Base-by-base conservation (phyloP, 2,329 filamentous ascomycete genomes). In the Zymoseptoria passerinii region DNA sequence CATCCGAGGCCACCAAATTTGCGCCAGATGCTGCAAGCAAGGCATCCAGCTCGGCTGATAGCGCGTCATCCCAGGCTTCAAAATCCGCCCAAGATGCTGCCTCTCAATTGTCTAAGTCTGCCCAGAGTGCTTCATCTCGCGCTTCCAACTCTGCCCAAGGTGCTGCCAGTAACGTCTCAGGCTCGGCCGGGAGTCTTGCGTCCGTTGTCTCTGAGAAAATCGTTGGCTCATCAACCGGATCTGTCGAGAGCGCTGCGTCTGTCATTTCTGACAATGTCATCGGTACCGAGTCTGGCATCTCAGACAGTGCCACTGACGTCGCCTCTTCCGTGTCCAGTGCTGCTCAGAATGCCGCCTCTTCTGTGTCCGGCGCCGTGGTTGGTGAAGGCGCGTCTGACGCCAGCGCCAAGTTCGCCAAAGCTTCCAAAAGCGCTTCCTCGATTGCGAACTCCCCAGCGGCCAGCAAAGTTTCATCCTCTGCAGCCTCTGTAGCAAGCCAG, bases 261-360 rank as follows among this genome's bases (percentile, higher is more conserved):
- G 63, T 57, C 27, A 68, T 64, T 35, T 68, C 67, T 1, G 63
- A 66, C 29, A 61, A 63, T 13, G 65, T 67, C 28, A 29, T 66
- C 9, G 68, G 67, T 9, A 63, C 61, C 16, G 63, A 67, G 51
- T 69, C 66, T 5, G 58, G 64, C 20, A 50, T 67, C 19, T 63
- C 63, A 9, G 68, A 69, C 52, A 65, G 58, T 27, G 70, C 57
- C 65, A 72, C 48, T 67, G 74, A 58, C 70, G 66, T 58, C 66
- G 72, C 63, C 44, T 61, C 61, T 29, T 53, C 58, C 16, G 61
- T 54, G 27, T 61, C 61, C 3, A 58, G 55, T 19, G 61, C 60
- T 18, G 57, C 54, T 16, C 52, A 57, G 4, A 29, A 50, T 48
- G 59, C 57, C 13, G 60, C 59, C 3, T 62, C 62, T 16, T 64